A percentile compares a stretch with the other conserved stretches of the same genome.
phyloP scores from a whole-genome alignment of 345 rosid species.

The Syzygium jambos region DNA sequence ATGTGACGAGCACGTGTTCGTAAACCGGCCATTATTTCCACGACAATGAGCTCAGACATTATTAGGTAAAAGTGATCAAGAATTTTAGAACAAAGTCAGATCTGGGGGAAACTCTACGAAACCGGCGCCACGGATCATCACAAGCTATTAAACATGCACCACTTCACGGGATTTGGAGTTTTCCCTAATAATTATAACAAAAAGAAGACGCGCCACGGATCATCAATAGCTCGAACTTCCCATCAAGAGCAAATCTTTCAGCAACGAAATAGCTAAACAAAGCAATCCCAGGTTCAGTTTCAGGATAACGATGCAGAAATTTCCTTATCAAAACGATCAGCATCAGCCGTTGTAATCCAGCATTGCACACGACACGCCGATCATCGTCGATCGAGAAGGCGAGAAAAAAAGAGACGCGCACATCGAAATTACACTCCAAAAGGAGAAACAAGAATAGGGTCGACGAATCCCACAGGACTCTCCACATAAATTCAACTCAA shows the following conservation, averaged over 20 bases:
- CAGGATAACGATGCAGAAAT: neutral
- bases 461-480: neutral
- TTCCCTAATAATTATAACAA: neutral
- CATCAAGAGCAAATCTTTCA: neutral
- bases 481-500: neutral
- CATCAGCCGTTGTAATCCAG: neutral
- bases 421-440: neutral
- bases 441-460: neutral
- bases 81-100: neutral
- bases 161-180: neutral
- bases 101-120: neutral
- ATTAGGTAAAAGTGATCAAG: neutral
- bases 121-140: neutral
- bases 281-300: neutral
- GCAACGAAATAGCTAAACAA: neutral
- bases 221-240: neutral
- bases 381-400: neutral
- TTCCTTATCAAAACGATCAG: neutral
- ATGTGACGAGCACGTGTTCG: neutral
- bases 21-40: neutral
- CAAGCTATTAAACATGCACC: neutral
- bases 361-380: neutral
- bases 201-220: neutral
- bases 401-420: neutral
- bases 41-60: neutral